phyloP scores from a whole-genome alignment of 108 stramenopile genomes.

The Skeletonema costatum region DNA sequence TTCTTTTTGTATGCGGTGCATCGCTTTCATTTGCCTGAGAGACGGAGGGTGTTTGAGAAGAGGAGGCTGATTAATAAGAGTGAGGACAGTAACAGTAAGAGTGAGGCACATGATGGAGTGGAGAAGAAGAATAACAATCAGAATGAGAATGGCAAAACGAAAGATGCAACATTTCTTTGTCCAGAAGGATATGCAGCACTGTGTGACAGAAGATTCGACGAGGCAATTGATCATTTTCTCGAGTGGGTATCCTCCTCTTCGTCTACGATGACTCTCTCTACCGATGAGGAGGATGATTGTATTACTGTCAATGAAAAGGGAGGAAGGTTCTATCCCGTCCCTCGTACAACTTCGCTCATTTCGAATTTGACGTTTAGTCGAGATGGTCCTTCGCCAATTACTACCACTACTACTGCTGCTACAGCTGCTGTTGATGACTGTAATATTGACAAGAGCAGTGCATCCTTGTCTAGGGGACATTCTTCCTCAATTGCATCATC shows the following conservation, averaged over 20 bases:
- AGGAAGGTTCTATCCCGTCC: background rate
- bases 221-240: slow-evolving; percentile 54
- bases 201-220: slow-evolving; percentile 47
- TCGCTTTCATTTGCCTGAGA: slow-evolving; percentile 53
- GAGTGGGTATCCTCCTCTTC: background rate
- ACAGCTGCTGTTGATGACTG: too few species aligned
- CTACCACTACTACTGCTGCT: background rate
- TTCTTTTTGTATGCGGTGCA: slow-evolving; percentile 62
- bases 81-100: background rate
- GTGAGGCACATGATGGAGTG: background rate
- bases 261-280: background rate
- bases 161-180: slow-evolving; percentile 18
- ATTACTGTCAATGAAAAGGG: background rate
- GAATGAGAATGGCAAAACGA: background rate
- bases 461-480: background rate
- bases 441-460: background rate
- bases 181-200: slow-evolving; percentile 50
- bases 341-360: background rate
- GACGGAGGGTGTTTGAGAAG: background rate
- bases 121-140: background rate
- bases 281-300: background rate
- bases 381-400: background rate
- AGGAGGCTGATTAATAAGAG: background rate
- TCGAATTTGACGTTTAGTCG: background rate
- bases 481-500: background rate